Evolutionary conservation across 2,329 filamentous ascomycete species (phyloP), one percentile per base, ranked within the genome.

Genomic region (Ceratocystiopsis sp.): DNA sequence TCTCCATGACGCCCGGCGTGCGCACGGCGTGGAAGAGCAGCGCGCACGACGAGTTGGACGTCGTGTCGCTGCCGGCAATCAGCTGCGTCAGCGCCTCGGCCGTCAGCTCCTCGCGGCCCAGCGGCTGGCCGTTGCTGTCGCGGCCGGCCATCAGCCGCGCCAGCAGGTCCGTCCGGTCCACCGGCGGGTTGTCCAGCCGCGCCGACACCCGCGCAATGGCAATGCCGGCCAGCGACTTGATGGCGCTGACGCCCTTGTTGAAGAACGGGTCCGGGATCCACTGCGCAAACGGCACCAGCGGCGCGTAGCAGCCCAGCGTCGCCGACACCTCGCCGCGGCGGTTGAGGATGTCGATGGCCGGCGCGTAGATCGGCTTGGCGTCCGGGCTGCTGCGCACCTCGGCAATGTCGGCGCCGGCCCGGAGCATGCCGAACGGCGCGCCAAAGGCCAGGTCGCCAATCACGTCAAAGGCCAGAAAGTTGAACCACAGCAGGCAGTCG

Each of bases 31-130:
- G 83, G 64, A 79, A 93, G 0, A 94, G 68, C 35, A 93, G 69
- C 0, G 85, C 85, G 55, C 86, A 93, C 3, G 80, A 80, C 0
- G 86, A 80, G 62, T 85, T 86, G 42, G 75, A 94, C 10, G 40
- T 51, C 0, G 81, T 87, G 58, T 87, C 82, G 37, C 71, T 78
- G 25, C 81, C 81, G 2, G 81, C 81, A 51, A 86, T 94, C 35
- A 94, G 71, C 59, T 94, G 86, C 0, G 86, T 94, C 16, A 93
- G 65, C 0, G 86, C 86, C 62, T 94, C 87, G 33, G 85, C 85
- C 0, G 84, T 93, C 42, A 94, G 68, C 58, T 95, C 87, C 51
- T 81, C 72, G 25, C 82, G 72, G 4, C 82, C 78, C 10, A 44
- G 71, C 12, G 75, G 78, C 46, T 83, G 66, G 44, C 85, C 86